Evolutionary conservation across 306 rosid genomes (phyloP).

Genomic region (Casuarina glauca): DNA sequence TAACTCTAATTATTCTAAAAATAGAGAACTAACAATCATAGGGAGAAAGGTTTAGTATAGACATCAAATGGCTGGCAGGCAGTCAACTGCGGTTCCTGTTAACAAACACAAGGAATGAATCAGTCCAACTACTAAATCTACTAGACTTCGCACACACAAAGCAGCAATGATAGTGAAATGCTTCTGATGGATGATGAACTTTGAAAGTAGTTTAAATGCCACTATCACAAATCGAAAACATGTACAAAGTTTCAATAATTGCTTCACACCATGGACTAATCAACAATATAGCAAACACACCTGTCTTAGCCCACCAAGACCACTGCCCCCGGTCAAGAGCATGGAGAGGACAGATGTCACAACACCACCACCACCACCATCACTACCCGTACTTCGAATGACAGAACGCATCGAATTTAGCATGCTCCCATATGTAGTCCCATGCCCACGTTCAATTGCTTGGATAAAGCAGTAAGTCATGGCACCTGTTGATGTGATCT

Average conservation of each 20-base stretch:
- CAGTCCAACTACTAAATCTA: neutral
- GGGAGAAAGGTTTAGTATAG: constrained; percentile 66
- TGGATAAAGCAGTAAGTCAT: constrained; percentile 97
- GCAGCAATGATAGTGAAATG: neutral
- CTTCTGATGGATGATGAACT: neutral
- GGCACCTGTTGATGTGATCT: constrained; percentile 94
- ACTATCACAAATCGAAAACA: neutral
- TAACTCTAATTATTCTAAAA: neutral
- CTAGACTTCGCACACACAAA: neutral
- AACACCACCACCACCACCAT: constrained; percentile 51
- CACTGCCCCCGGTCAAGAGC: constrained; percentile 70
- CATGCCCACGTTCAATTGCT: constrained; percentile 87
- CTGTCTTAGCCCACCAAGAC: constrained; percentile 55
- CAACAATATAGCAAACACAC: constrained; percentile 26
- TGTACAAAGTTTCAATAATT: neutral
- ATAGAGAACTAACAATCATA: constrained; percentile 41
- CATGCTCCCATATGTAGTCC: constrained; percentile 77
- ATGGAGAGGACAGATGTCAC: constrained; percentile 61
- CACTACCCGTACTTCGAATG: constrained; percentile 55
- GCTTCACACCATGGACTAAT: neutral
- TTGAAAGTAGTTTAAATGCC: neutral
- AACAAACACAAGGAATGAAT: constrained; percentile 29
- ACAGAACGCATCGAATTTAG: constrained; percentile 78
- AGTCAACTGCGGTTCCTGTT: constrained; percentile 96
- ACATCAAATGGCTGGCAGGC: constrained; percentile 78